phyloP scores from a whole-genome alignment of 2,329 filamentous ascomycete genomes.

The Thielaviopsis populi region DNA sequence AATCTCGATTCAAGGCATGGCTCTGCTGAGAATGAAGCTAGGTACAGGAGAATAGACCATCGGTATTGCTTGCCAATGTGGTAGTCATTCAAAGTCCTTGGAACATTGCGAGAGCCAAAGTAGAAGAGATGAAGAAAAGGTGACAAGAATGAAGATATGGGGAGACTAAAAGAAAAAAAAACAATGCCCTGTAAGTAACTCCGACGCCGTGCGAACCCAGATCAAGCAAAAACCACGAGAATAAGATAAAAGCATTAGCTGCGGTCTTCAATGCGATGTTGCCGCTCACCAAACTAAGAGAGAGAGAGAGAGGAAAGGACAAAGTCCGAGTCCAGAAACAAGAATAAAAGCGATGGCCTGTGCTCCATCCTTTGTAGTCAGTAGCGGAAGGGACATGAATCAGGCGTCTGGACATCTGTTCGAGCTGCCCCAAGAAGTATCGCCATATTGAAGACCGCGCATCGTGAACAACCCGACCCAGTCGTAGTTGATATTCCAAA shows the following conservation, averaged over 20 bases:
- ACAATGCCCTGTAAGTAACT: constrained; percentile 17
- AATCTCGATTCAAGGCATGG: neutral
- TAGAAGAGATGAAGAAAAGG: constrained; percentile 6
- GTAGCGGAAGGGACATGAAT: neutral
- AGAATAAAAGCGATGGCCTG: neutral
- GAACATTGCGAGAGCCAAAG: neutral
- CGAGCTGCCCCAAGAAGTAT: neutral
- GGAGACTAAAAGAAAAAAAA: constrained; percentile 10
- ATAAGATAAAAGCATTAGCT: constrained; percentile 16
- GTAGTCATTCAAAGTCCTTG: neutral
- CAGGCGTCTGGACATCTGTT: neutral
- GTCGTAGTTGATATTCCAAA: constrained; percentile 4
- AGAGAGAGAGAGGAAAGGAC: neutral
- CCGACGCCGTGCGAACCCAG: constrained; percentile 17
- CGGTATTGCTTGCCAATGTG: neutral
- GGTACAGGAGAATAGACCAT: neutral
- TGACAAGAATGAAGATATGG: constrained; percentile 10
- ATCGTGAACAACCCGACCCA: constrained; percentile 4
- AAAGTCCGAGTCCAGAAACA: neutral
- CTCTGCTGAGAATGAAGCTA: neutral
- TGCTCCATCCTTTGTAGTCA: neutral
- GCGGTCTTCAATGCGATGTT: constrained; percentile 4
- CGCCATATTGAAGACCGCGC: constrained; percentile 4
- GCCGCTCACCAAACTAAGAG: neutral
- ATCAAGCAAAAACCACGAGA: constrained; percentile 14